Base-by-base conservation (phyloP, 371 early-diverging fungal genomes). In the Parasitella parasitica region DNA sequence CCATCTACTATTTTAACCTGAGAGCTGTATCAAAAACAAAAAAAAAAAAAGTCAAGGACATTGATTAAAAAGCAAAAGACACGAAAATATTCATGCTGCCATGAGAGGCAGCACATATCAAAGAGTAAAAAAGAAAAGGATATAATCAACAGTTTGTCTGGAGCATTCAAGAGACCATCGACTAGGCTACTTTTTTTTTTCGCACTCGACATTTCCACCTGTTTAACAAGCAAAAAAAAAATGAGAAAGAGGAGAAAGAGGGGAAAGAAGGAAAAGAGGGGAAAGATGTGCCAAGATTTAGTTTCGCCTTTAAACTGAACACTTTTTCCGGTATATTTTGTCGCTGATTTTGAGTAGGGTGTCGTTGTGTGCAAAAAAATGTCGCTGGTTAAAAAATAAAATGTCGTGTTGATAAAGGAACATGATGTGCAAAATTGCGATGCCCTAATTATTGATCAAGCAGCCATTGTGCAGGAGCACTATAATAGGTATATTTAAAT, bases 101-200 rank as follows among this genome's bases (percentile, higher is more conserved):
- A n/a, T n/a, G n/a, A n/a, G n/a, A n/a, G n/a, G n/a, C n/a, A n/a
- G n/a, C n/a, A n/a, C n/a, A n/a, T n/a, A n/a, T n/a, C n/a, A n/a
- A n/a, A n/a, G n/a, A n/a, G n/a, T n/a, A n/a, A n/a, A n/a, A n/a
- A 59, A 59, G 49, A 58, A 77, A 77, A 77, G 77, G 77, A 77
- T 77, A 77, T 77, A 55, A 69, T 64, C 61, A 70, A 61, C 11
- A 62, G 53, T 32, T 48, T 69, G 48, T 77, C 77, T 8, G 67
- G 68, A 6, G 56, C 36, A 13, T 38, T 41, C 7, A 68, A 52
- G 12, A 72, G 48, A 7, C 59, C 63, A 4, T 66, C 63, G 7
- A 70, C 43, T 12, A 59, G 26, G 35, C 39, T 56, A 1, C 34
- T 13, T 34, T 16, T 49, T 37, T 64, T 54, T 26, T 55, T 63